A percentile compares a stretch with the other conserved stretches of the same genome.
Evolutionary conservation across 106 monocot species (phyloP).

Genomic region (Posidonia australis): DNA sequence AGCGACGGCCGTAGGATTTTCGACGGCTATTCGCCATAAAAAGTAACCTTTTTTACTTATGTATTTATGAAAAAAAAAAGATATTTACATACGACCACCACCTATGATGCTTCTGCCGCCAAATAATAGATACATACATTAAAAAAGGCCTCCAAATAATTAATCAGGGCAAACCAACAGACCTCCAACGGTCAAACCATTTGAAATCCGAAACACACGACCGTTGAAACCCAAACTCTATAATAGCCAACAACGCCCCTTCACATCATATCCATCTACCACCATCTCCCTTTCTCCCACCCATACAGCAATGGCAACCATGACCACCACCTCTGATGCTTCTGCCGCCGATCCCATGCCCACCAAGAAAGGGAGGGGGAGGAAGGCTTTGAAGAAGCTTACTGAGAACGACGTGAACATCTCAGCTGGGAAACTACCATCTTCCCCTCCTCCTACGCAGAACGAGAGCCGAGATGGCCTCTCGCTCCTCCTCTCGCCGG

Average conservation of each 20-base stretch:
- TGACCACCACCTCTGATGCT: background rate
- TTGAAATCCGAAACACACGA: conserved; percentile 1
- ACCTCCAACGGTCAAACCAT: background rate
- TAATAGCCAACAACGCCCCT: background rate
- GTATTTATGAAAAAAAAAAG: too few species aligned
- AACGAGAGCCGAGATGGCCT: conserved; percentile 18
- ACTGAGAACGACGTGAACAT: conserved; percentile 42
- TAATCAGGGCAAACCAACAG: too few species aligned
- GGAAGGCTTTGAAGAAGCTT: conserved; percentile 51
- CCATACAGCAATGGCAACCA: conserved; percentile 2
- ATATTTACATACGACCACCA: too few species aligned
- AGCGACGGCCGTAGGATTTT: too few species aligned
- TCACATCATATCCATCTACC: background rate
- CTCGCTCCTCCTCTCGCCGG: conserved; percentile 17
- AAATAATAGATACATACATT: too few species aligned
- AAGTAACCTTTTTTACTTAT: too few species aligned
- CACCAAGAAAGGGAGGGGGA: conserved; percentile 31
- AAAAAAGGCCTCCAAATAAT: too few species aligned
- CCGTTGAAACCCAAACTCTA: conserved; percentile 7
- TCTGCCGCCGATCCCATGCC: background rate
- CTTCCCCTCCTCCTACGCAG: background rate
- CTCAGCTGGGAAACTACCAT: conserved; percentile 22
- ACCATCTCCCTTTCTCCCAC: background rate
- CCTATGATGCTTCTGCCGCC: too few species aligned
- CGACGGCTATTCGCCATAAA: too few species aligned